These are phyloP conservation scores for Coniosporium apollinis DNA, from an alignment of 495 filamentous ascomycete species.

Conservation along the genomic window DNA sequence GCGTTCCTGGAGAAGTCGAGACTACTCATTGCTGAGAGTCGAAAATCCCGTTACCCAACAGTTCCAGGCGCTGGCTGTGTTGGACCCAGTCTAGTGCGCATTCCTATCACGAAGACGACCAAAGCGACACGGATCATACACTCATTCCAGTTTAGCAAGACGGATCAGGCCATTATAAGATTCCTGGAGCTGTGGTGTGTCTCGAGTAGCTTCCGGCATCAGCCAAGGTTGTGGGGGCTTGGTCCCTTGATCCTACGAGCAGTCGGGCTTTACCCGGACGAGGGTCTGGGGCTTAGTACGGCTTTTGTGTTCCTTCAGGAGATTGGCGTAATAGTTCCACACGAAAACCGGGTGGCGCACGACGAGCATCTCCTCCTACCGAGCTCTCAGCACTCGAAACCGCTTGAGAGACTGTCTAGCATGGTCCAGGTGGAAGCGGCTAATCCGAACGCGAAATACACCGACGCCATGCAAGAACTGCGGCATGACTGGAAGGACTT, in stretches of 20 bases:
- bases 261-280: constrained; percentile 46
- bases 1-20: constrained; percentile 50
- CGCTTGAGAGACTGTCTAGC: constrained; percentile 14
- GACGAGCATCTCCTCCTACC: constrained; percentile 46
- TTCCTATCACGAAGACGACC: constrained; percentile 19
- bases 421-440: constrained; percentile 8
- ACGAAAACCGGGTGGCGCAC: constrained; percentile 57
- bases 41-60: constrained; percentile 43
- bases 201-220: constrained; percentile 29
- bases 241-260: constrained; percentile 59
- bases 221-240: constrained; percentile 37
- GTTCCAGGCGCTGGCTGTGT: constrained; percentile 36
- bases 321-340: constrained; percentile 63
- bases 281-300: constrained; percentile 14
- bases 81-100: constrained; percentile 26
- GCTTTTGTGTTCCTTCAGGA: constrained; percentile 69
- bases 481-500: constrained; percentile 55
- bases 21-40: constrained; percentile 46
- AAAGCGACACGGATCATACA: constrained; percentile 1
- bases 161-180: constrained; percentile 43
- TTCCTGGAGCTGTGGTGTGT: constrained; percentile 58
- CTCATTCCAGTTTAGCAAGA: constrained; percentile 21
- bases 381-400: constrained; percentile 12
- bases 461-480: constrained; percentile 39
- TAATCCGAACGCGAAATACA: constrained; percentile 9